Base-by-base conservation (phyloP, 768 basidiomycete species). In the Suillus americanus region DNA sequence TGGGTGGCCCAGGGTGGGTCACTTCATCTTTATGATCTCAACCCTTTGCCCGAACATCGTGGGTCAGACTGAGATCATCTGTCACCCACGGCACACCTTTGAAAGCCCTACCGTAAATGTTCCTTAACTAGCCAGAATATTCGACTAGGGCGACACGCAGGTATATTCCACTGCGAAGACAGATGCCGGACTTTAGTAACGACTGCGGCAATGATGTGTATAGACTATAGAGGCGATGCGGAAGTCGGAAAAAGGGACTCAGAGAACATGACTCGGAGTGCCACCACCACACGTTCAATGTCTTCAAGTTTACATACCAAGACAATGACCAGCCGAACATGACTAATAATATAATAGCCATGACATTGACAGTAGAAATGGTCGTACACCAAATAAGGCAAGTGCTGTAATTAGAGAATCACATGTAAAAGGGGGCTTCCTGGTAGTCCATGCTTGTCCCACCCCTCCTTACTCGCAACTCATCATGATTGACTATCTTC, bases 401-500 rank as follows among this genome's bases (percentile, higher is more conserved):
- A 6, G 23, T 62, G 13, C 33, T 37, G 62, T 50, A 25, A 54
- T 33, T 50, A 33, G 8, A 25, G 40, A 74, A 77, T 79, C 78
- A 79, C 78, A 79, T 79, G 51, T 3, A 79, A 71, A 56, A 68
- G 43, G 16, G 38, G 20, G 46, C 33, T 54, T 18, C n/a, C 51
- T 18, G 53, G 51, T 60, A 62, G 46, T 33, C 35, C 28, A 45
- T 40, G 55, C 14, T 30, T 37, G 25, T 61, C 51, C 54, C 14
- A 63, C 37, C 62, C 43, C 45, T 37, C 37, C 23, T 41, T 23
- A 63, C 43, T 56, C 41, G 61, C 62, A 20, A 25, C 40, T 28
- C 60, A 74, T 50, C 68, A 99, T 99, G 96, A 93, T 98, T 73
- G 96, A 98, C 81, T 94, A 97, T 74, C 77, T 98, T 45, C 77